Base-by-base conservation (phyloP, 306 rosid genomes). In the Gynostemma pentaphyllum region DNA sequence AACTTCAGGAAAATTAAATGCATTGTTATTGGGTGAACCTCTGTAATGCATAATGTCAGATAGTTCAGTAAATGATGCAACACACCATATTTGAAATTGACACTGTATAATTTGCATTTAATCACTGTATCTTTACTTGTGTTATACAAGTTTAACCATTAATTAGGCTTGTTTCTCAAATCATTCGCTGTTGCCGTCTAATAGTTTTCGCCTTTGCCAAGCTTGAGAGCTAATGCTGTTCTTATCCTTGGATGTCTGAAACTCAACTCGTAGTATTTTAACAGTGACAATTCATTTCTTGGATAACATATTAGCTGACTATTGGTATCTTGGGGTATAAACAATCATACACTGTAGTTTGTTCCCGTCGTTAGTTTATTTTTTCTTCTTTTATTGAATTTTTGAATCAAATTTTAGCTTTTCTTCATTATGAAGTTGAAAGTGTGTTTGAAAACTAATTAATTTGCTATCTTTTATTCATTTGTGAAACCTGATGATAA, bases 1-100 rank as follows among this genome's bases (percentile, higher is more conserved):
- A 70, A 34, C n/a, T 15, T 84, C 86, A 81, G 88, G 85, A 59
- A 80, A 21, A 82, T 68, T 6, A 9, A 19, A 21, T 37, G 73
- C 84, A 75, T 67, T 81, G 81, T 85, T 81, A 0, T 85, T 83
- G 88, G 94, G 88, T 87, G 96, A 87, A 79, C 83, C 89, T 83
- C 70, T 72, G 75, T 57, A 50, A 28, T 47, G 21, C 7, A 51
- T 29, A 66, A 62, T 83, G 78, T 56, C 70, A 61, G 63, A 78
- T 75, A 87, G 83, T 83, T 85, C 85, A 81, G 87, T 83, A 60
- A 90, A 90, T 60, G 78, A 75, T 70, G 94, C 64, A 1, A 85
- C 82, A n/a, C n/a, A n/a, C n/a, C n/a, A n/a, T n/a, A n/a, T n/a
- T n/a, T n/a, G n/a, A n/a, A n/a, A n/a, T n/a, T n/a, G n/a, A 85